Evolutionary conservation across 1,284 basidiomycete genomes (phyloP).

Genomic region (Hypsizygus ulmarius): DNA sequence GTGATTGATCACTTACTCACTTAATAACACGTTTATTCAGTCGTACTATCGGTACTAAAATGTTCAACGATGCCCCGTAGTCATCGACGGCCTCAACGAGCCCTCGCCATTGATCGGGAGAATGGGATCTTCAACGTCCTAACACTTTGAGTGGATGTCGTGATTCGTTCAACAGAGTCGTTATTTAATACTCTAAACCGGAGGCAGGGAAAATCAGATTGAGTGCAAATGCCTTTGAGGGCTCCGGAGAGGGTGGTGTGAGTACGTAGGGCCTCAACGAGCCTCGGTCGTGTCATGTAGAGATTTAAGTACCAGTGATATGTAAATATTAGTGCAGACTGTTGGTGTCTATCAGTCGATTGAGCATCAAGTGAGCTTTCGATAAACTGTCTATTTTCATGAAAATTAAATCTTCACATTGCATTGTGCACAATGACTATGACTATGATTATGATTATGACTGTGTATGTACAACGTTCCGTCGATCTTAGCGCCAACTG

Average conservation of each 20-base stretch:
- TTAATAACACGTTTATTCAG: conserved; percentile 20
- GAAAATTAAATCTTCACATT: no score
- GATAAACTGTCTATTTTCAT: no score
- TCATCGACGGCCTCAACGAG: conserved; percentile 73
- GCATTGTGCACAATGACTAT: no score
- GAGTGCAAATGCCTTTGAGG: conserved; percentile 18
- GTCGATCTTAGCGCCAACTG: no score
- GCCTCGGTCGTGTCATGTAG: conserved; percentile 23
- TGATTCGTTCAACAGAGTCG: conserved; percentile 39
- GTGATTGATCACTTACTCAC: conserved; percentile 2
- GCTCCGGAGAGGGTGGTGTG: conserved; percentile 20
- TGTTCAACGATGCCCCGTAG: conserved; percentile 27
- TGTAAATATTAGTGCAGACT: conserved; percentile 12
- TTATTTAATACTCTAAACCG: conserved; percentile 37
- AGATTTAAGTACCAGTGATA: no score
- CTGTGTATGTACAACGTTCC: no score
- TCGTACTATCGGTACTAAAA: conserved; percentile 48
- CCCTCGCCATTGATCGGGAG: conserved; percentile 53
- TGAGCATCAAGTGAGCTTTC: no score
- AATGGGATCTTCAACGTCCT: conserved; percentile 66
- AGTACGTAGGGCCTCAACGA: conserved; percentile 43
- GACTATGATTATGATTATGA: no score
- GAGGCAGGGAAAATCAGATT: conserved; percentile 29
- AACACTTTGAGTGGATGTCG: conserved; percentile 33
- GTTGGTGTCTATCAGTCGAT: conserved; percentile 1